Base-by-base conservation (phyloP, 768 basidiomycete genomes). In the Basidioascus undulatus region DNA sequence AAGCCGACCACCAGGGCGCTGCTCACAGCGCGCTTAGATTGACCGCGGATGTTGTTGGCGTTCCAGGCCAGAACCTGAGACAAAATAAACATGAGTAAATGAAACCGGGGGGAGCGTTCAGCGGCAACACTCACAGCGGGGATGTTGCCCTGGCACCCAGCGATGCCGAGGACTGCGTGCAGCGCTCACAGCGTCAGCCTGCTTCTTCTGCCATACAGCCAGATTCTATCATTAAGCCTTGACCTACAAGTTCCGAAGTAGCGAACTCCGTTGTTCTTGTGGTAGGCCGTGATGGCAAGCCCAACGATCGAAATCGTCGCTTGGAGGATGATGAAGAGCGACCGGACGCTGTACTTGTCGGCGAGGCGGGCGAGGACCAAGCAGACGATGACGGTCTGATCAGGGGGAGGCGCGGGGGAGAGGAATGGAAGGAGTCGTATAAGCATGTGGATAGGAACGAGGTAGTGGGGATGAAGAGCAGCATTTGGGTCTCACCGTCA, bases 11-110 rank as follows among this genome's bases (percentile, higher is more conserved):
- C 43, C 6, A 51, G 31, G 10, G 52, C 52, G 2, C 43, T 42
- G 2, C 47, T 40, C 33, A 53, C 44, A 19, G 50, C 47, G 15
- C 50, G 50, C 45, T 51, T 51, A 15, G 48, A 44, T 40, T 51
- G 45, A 1, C 44, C 42, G 13, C 25, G 19, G 18, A 37, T 8
- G 20, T 35, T 33, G 19, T 37, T 37, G 18, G 19, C 18, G 8
- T 13, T 20, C 16, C 21, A 37, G 9, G 36, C 21, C 13, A 37
- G n/a, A n/a, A n/a, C n/a, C n/a, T n/a, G n/a, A n/a, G n/a, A n/a
- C n/a, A n/a, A n/a, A n/a, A n/a, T n/a, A n/a, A n/a, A n/a, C n/a
- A n/a, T n/a, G n/a, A n/a, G n/a, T n/a, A n/a, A n/a, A n/a, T n/a
- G n/a, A n/a, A n/a, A n/a, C n/a, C n/a, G n/a, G n/a, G n/a, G n/a